A percentile compares a stretch with the other conserved stretches of the same genome.
Evolutionary conservation across 768 basidiomycete species (phyloP).

Genomic region (Auriscalpium orientale): DNA sequence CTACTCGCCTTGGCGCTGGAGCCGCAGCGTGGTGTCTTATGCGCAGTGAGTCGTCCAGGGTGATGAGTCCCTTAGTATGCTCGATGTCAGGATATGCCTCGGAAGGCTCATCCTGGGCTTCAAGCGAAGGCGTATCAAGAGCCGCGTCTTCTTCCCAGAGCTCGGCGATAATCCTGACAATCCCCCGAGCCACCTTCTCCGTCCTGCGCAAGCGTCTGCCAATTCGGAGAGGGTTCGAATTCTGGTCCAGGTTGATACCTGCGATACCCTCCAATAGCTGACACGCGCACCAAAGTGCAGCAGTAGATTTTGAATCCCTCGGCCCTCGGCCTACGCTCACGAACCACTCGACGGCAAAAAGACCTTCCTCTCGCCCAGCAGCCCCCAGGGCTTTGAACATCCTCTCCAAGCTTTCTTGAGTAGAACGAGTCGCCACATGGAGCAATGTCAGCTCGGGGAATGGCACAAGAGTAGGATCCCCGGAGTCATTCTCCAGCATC

Average conservation of each 20-base stretch:
- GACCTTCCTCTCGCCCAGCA: conserved; percentile 58
- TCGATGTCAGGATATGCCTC: conserved; percentile 7
- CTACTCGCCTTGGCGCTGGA: conserved; percentile 19
- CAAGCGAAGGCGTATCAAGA: conserved; percentile 14
- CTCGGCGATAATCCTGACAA: conserved; percentile 59
- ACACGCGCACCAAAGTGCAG: conserved; percentile 82
- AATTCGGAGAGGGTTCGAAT: background rate
- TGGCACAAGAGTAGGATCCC: conserved; percentile 24
- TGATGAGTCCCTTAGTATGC: conserved; percentile 6
- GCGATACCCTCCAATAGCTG: conserved; percentile 69
- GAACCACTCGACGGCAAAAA: conserved; percentile 84
- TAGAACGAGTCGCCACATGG: conserved; percentile 43
- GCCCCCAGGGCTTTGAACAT: conserved; percentile 73
- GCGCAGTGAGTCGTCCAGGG: conserved; percentile 23
- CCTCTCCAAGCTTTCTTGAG: conserved; percentile 46
- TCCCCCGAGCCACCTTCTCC: conserved; percentile 54
- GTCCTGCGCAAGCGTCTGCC: conserved; percentile 37
- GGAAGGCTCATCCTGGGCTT: conserved; percentile 15
- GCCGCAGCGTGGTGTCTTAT: conserved; percentile 31
- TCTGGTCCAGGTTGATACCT: conserved; percentile 33
- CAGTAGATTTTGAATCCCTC: conserved; percentile 39
- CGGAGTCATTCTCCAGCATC: conserved; percentile 45
- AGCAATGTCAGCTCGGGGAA: conserved; percentile 60
- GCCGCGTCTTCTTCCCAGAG: conserved; percentile 51
- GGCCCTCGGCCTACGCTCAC: conserved; percentile 42